Evolutionary conservation across 306 rosid genomes (phyloP).

Genomic region (Medicago lupulina): DNA sequence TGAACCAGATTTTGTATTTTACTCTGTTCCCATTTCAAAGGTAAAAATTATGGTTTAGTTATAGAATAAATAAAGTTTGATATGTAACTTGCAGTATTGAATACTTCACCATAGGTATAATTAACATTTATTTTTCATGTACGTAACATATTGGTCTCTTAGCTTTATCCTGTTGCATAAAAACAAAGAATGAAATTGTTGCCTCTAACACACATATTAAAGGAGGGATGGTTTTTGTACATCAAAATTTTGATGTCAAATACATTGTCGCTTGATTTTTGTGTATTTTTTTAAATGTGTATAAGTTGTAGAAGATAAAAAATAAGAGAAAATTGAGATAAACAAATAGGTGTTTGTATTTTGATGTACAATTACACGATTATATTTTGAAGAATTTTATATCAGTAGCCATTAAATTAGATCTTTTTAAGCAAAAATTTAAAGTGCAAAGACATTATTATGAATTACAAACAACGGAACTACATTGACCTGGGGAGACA

Average conservation of each 20-base stretch:
- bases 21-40: neutral
- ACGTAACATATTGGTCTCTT: neutral
- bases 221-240: neutral
- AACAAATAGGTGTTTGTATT: too few species aligned
- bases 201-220: neutral
- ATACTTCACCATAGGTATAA: neutral
- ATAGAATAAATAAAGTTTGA: neutral
- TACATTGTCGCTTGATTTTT: neutral
- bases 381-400: too few species aligned
- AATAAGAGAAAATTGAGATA: too few species aligned
- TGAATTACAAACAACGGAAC: too few species aligned
- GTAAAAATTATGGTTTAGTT: neutral
- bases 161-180: neutral
- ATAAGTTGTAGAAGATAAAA: neutral
- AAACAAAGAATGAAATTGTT: neutral
- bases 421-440: too few species aligned
- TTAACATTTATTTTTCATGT: neutral
- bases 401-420: neutral
- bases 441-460: neutral
- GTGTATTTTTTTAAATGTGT: neutral
- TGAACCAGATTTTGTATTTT: slow-evolving; percentile 24
- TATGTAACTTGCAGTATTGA: slow-evolving; percentile 27
- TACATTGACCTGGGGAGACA: too few species aligned
- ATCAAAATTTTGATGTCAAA: neutral
- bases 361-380: neutral